A percentile compares a stretch with the other conserved stretches of the same genome.
Evolutionary conservation across 177 flowering plant species (phyloP).

Genomic region (Vitis hybrid): DNA sequence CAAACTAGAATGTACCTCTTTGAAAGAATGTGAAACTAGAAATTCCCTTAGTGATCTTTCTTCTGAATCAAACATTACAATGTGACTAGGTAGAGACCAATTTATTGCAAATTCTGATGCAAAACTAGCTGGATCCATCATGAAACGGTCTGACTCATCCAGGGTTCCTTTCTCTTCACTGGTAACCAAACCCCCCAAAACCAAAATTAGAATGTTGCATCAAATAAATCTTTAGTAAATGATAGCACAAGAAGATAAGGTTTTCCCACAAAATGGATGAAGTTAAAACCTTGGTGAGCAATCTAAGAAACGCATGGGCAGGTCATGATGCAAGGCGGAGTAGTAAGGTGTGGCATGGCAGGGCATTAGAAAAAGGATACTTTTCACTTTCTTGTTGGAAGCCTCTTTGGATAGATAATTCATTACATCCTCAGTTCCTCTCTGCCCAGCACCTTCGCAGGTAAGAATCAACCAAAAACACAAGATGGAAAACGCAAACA

Average conservation of each 20-base stretch:
- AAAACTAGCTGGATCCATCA: constrained; percentile 75
- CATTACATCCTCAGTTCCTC: constrained; percentile 96
- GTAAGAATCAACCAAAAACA: constrained; percentile 18
- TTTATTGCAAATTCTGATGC: constrained; percentile 42
- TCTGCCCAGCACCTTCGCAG: constrained; percentile 44
- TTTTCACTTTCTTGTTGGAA: constrained; percentile 48
- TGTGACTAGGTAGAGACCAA: constrained; percentile 78
- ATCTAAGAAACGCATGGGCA: constrained; percentile 87
- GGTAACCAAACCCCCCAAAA: constrained; percentile 18
- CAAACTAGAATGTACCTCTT: constrained; percentile 45
- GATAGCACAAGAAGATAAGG: constrained; percentile 1
- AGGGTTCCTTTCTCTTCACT: constrained; percentile 53
- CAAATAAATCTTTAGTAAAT: not conserved
- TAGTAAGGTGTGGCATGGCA: constrained; percentile 96
- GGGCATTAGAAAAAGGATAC: constrained; percentile 76
- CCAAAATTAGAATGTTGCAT: not conserved
- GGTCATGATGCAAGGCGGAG: constrained; percentile 63
- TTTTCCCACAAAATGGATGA: constrained; percentile 1
- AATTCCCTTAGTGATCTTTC: constrained; percentile 56
- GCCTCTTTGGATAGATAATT: constrained; percentile 70
- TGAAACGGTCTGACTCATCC: constrained; percentile 83
- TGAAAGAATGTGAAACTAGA: constrained; percentile 54
- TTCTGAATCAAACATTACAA: constrained; percentile 78
- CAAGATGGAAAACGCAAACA: not conserved
- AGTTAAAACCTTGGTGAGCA: constrained; percentile 80